Conservation (phyloP, 805 yeast species). For the Isabelozyma rhagii region DNA sequence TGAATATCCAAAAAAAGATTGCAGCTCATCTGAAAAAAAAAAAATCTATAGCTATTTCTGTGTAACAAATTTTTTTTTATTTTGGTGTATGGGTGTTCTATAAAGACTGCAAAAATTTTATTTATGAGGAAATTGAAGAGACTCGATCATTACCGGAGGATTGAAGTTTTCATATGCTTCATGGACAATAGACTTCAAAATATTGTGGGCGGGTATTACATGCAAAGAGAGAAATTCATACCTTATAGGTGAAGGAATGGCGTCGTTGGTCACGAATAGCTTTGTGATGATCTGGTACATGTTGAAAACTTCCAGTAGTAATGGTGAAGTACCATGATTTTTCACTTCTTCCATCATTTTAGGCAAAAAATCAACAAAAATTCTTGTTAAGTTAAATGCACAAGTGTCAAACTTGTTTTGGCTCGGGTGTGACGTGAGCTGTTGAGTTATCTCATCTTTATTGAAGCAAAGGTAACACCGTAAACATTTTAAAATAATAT, state of each 20-base stretch:
- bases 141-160: not conserved
- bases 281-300: slow-evolving; percentile 1
- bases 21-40: slow-evolving; percentile 20
- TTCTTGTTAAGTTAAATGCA: slow-evolving; percentile 5
- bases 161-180: not conserved
- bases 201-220: not conserved
- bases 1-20: not conserved
- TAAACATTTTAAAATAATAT: slow-evolving; percentile 4
- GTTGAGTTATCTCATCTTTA: slow-evolving; percentile 3
- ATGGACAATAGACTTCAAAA: not conserved
- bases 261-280: not conserved
- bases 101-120: not conserved
- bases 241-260: not conserved
- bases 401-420: slow-evolving; percentile 8
- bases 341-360: not conserved
- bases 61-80: slow-evolving; percentile 6
- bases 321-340: slow-evolving; percentile 1
- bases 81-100: slow-evolving; percentile 5
- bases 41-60: not conserved
- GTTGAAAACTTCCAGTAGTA: slow-evolving; percentile 2
- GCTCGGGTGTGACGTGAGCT: slow-evolving; percentile 6
- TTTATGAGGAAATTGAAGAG: not conserved
- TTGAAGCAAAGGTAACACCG: slow-evolving; percentile 13
- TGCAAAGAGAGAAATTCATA: not conserved
- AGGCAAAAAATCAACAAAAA: not conserved